Base-by-base conservation (phyloP, 345 rosid species). In the Stellera chamaejasme region DNA sequence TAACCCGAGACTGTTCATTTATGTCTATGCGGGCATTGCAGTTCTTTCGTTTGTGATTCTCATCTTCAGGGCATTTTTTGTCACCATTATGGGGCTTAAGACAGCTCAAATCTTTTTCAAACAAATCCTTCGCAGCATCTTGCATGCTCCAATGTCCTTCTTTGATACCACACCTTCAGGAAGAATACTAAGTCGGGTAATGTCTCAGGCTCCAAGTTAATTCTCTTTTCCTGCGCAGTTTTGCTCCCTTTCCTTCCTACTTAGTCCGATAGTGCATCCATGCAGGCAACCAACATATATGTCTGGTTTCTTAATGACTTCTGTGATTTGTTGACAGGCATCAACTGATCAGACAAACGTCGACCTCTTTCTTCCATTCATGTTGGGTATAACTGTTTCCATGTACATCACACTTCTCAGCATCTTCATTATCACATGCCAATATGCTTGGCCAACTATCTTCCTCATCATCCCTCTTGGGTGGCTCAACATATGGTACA, bases 91-190 rank as follows among this genome's bases (percentile, higher is more conserved):
- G 77, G 96, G 97, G 43, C 91, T 92, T 55, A 81, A 79, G 75
- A 88, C 98, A 0, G 79, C 94, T 19, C 96, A 88, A 60, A 86
- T 70, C 3, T 84, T 84, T 71, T 88, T 92, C 54, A 49, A 59
- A 11, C 87, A 80, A 63, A 88, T 92, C 54, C 94, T 92, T 69
- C 65, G 59, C 43, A 88, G 98, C 62, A 77, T 88, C 78, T 65
- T 92, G 79, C 97, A 84, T 8, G 97, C 98, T 11, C 98, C 98
- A n/a, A 88, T 92, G 88, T 88, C 97, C 1, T 92, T 92, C 69
- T 92, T 92, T 26, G 98, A 92, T 66, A 88, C 98, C 63, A 92
- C 97, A 7, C 95, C 98, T 61, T 92, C 97, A 0, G 98, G 98
- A 70, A 82, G 97, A 73, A 88, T 88, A 51, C 72, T 92, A 41